Base-by-base conservation (phyloP, 306 rosid genomes). In the Castanea sativa region DNA sequence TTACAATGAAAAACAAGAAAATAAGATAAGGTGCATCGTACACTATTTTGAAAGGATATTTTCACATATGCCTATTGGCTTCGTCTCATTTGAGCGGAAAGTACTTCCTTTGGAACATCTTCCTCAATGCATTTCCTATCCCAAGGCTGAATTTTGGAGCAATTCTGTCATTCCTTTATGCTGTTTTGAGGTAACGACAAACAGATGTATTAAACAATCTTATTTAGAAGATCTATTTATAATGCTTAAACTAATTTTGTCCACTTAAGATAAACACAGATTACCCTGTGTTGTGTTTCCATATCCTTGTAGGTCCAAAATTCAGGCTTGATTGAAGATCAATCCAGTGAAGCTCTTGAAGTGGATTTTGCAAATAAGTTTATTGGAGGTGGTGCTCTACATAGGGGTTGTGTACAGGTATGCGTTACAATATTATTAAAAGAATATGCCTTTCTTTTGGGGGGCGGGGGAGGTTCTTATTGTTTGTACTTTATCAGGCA, bases 331-430 rank as follows among this genome's bases (percentile, higher is more conserved):
- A 91, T 95, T 85, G 99, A 95, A 85, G 92, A 92, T 86, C 97
- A 92, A 14, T 69, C 91, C 21, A 73, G 80, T 80, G 92, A 59
- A 74, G 93, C 97, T 80, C 81, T 92, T 70, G 98, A 95, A 90
- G 97, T 95, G 23, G 98, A 95, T 87, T 95, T 95, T 85, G 99
- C 99, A 80, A 91, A 95, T 85, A 77, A 87, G 83, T 92, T 90
- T 86, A 83, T 95, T 55, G 99, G 99, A 57, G 98, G 97, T 56
- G 96, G 98, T 63, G 97, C 94, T 85, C 99, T 94, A 73, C 75
- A 73, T 5, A 85, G 87, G 79, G 98, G 98, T 56, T 95, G 98
- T 59, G 97, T 95, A 58, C 99, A 95, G 97, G 99, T 92, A 68
- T 70, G 79, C n/a, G 57, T 81, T 29, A 32, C 75, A 56, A 71